phyloP scores from a whole-genome alignment of 768 basidiomycete genomes.

The Collybia nuda region DNA sequence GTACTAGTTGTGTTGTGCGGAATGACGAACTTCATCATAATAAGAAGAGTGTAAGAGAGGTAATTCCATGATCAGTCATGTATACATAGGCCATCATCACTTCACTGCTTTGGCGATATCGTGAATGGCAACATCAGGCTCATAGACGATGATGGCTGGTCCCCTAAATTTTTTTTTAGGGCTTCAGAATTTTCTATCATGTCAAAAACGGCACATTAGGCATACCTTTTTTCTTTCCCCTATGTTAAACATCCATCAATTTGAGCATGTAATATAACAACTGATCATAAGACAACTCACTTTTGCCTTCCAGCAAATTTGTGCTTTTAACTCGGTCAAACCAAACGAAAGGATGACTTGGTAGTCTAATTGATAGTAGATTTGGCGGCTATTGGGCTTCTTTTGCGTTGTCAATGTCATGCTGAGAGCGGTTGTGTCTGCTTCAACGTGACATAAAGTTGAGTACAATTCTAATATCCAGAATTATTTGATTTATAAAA shows the following conservation, averaged over 20 bases:
- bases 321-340: constrained; percentile 50
- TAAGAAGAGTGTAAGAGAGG: too few relatives aligned
- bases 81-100: too few relatives aligned
- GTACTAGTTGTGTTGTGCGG: too few relatives aligned
- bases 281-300: constrained; percentile 27
- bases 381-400: too few relatives aligned
- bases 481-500: not conserved
- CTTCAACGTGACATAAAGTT: not conserved
- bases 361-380: constrained; percentile 29
- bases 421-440: not conserved
- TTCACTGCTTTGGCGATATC: not conserved
- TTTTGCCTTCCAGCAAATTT: constrained; percentile 49
- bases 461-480: not conserved
- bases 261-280: not conserved
- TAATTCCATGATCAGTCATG: too few relatives aligned
- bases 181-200: not conserved
- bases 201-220: not conserved
- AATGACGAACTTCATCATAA: too few relatives aligned
- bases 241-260: constrained; percentile 6
- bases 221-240: constrained; percentile 36
- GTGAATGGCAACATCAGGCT: not conserved
- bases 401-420: not conserved
- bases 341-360: constrained; percentile 51
- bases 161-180: constrained; percentile 1
- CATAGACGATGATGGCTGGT: constrained; percentile 11